These are phyloP conservation scores for Vanrija sp. DNA, from an alignment of 1,284 basidiomycete genomes.

Conservation along the genomic window DNA sequence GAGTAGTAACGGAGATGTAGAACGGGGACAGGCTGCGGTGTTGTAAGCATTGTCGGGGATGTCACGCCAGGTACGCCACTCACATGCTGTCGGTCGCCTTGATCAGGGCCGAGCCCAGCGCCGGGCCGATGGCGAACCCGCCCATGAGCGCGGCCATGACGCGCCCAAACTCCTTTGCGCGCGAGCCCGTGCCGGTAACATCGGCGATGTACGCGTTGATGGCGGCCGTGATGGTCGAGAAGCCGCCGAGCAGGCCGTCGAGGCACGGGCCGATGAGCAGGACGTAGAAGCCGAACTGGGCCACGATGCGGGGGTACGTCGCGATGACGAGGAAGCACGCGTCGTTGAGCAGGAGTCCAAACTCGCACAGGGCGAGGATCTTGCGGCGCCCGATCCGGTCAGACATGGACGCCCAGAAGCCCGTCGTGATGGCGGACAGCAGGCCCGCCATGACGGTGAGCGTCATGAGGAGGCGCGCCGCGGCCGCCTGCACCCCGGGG, in stretches of 20 bases:
- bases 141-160: conserved; percentile 56
- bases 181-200: conserved; percentile 76
- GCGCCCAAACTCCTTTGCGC: conserved; percentile 73
- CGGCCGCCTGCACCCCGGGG: conserved; percentile 65
- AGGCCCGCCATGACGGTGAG: conserved; percentile 75
- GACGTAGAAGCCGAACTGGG: conserved; percentile 61
- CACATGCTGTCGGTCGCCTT: conserved; percentile 56
- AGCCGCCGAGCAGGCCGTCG: conserved; percentile 83
- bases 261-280: conserved; percentile 75
- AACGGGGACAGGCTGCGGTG: conserved; percentile 61
- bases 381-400: conserved; percentile 72
- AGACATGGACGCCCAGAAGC: conserved; percentile 80
- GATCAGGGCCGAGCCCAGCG: conserved; percentile 68
- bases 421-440: conserved; percentile 75
- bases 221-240: conserved; percentile 70
- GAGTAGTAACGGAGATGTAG: conserved; percentile 55
- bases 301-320: conserved; percentile 62
- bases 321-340: conserved; percentile 72
- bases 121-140: conserved; percentile 69
- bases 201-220: conserved; percentile 77
- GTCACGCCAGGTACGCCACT: conserved; percentile 39
- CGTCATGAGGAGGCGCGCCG: conserved; percentile 62
- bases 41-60: conserved; percentile 30
- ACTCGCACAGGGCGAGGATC: conserved; percentile 65
- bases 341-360: conserved; percentile 73